These are phyloP conservation scores for Abelmoschus esculentus DNA, from an alignment of 345 rosid species.

Conservation along the genomic window DNA sequence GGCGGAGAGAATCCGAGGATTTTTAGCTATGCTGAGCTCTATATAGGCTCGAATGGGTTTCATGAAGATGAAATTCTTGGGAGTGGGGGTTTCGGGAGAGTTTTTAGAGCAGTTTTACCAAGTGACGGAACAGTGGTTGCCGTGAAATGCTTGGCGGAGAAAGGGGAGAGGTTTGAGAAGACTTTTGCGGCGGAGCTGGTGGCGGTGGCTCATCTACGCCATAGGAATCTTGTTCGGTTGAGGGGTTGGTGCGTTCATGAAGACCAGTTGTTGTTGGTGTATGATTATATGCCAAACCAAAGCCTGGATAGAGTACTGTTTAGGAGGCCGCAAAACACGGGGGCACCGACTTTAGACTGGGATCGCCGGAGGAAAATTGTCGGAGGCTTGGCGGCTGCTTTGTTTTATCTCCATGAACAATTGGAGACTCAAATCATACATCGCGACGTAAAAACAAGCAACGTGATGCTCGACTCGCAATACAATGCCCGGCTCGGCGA, in stretches of 20 bases:
- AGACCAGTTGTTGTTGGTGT: constrained; percentile 73
- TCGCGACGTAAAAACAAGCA: constrained; percentile 86
- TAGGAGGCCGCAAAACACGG: constrained; percentile 36
- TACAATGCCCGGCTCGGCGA: constrained; percentile 82
- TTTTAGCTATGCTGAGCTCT: constrained; percentile 86
- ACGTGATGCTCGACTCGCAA: constrained; percentile 87
- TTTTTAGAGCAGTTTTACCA: constrained; percentile 68
- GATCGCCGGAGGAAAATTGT: constrained; percentile 58
- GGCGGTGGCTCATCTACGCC: constrained; percentile 92
- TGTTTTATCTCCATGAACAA: constrained; percentile 83
- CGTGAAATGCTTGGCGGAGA: constrained; percentile 84
- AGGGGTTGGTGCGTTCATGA: constrained; percentile 91
- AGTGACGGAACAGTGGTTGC: constrained; percentile 87
- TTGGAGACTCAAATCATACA: constrained; percentile 92
- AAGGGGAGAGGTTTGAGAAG: constrained; percentile 84
- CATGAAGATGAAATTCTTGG: constrained; percentile 65
- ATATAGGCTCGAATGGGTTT: constrained; percentile 83
- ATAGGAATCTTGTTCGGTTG: constrained; percentile 77
- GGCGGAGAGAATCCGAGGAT: constrained; percentile 78
- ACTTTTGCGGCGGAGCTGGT: constrained; percentile 90
- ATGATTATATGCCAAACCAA: constrained; percentile 93
- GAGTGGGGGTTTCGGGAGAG: constrained; percentile 86
- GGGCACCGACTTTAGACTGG: constrained; percentile 51
- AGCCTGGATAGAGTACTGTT: constrained; percentile 89
- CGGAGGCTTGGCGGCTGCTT: constrained; percentile 72